A percentile compares a stretch with the other conserved stretches of the same genome.
Evolutionary conservation across 2,329 filamentous ascomycete genomes (phyloP).

Genomic region (Coniochaeta sp.): DNA sequence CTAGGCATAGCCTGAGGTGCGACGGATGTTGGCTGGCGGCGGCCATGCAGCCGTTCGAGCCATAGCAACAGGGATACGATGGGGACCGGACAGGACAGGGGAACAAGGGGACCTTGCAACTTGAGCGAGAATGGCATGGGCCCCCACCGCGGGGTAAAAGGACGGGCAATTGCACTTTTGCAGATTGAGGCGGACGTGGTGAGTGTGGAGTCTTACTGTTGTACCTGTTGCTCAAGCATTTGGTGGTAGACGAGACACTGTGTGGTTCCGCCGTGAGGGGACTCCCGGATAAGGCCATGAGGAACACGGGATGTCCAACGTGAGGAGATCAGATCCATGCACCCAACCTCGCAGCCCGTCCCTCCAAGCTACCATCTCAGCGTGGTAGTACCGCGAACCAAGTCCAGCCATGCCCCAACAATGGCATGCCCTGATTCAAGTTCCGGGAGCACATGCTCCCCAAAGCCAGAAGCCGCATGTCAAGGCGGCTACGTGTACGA

Average conservation of each 20-base stretch:
- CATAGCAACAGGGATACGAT: neutral
- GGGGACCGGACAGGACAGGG: neutral
- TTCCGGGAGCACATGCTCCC: neutral
- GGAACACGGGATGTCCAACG: neutral
- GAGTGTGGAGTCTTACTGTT: neutral
- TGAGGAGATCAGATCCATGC: neutral
- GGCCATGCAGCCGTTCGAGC: constrained; percentile 2
- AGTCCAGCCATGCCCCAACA: neutral
- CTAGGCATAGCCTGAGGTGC: constrained; percentile 21
- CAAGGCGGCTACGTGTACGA: neutral
- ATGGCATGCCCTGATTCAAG: neutral
- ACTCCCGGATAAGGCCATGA: neutral
- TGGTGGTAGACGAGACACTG: neutral
- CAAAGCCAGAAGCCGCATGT: neutral
- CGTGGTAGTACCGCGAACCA: neutral
- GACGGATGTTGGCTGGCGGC: constrained; percentile 2
- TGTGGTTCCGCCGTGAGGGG: constrained; percentile 2
- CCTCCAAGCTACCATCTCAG: neutral
- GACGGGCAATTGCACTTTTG: constrained; percentile 1
- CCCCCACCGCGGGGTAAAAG: constrained; percentile 2
- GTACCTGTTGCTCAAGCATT: neutral
- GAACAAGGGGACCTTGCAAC: neutral
- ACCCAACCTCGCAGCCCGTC: neutral
- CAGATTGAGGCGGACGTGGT: neutral
- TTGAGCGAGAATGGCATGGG: neutral